Base-by-base conservation (phyloP, 1,139 yeast species). In the Eremothecium cymbalariae region DNA sequence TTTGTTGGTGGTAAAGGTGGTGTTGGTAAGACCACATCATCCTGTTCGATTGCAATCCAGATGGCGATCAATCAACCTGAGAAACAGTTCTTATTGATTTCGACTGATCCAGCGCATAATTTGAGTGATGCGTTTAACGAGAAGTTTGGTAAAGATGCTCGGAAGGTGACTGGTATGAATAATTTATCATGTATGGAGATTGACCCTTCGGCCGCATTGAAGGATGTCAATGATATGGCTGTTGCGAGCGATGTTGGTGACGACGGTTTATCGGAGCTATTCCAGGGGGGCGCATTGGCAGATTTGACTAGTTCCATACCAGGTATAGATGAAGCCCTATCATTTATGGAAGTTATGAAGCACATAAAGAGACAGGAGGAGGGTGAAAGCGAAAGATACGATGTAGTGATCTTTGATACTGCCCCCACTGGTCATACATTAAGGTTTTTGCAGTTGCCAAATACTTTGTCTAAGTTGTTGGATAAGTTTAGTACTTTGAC, bases 1-100 rank as follows among this genome's bases (percentile, higher is more conserved):
- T 90, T 90, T 55, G 97, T 88, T 27, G 98, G 98, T 43, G 98
- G 98, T 51, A 90, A 90, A 67, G 98, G 98, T 58, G 98, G 98
- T 62, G 98, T 90, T 25, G 98, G 98, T 49, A 90, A 90, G 60
- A 90, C 98, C 47, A 90, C 98, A 28, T 84, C 96, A 3, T 88
- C 97, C 1, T 88, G 95, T 33, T 86, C 97, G 15, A 72, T 90
- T 47, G 95, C 98, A 18, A 83, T 88, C 41, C 97, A 90, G 62
- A 66, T 81, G 55, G 90, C 93, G 2, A 65, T 85, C 40, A 77
- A 83, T 38, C 79, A 84, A 55, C 90, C 93, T 34, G 58, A 73
- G 19, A 88, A 84, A 46, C 78, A 82, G 51, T 94, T 86, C 46
- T 67, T 90, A 42, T 67, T 90, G 52, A 90, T 90, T 50, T 88